Evolutionary conservation across 31 red algal genomes (phyloP).

Genomic region (Bonnemaisonia californica): DNA sequence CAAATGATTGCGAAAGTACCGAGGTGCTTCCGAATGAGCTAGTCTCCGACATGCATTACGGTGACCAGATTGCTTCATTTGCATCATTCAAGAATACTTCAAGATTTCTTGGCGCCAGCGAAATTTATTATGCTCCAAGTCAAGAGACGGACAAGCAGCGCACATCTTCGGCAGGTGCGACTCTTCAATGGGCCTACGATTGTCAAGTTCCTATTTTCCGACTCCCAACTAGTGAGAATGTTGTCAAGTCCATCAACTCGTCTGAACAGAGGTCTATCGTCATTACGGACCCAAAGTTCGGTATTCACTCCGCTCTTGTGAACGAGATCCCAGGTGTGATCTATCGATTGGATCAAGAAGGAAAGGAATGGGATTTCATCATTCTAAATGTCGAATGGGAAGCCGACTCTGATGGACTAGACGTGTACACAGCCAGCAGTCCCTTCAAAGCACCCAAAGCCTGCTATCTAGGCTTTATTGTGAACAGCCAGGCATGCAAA

Average conservation of each 20-base stretch:
- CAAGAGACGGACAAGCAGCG: not conserved
- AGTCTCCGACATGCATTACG: conserved; percentile 39
- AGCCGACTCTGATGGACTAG: conserved; percentile 37
- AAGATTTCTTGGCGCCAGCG: conserved; percentile 54
- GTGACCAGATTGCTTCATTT: conserved; percentile 44
- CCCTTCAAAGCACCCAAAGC: conserved; percentile 54
- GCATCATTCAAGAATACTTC: conserved; percentile 41
- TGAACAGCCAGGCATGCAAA: conserved; percentile 22
- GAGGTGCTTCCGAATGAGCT: not conserved
- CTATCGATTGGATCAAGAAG: conserved; percentile 55
- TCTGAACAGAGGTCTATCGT: conserved; percentile 34
- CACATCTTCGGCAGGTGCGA: conserved; percentile 1
- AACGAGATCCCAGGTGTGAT: conserved; percentile 59
- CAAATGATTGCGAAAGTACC: not conserved
- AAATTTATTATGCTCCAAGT: conserved; percentile 30
- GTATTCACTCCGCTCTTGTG: conserved; percentile 17
- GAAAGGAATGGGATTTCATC: conserved; percentile 55
- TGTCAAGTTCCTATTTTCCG: conserved; percentile 66
- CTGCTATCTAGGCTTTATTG: conserved; percentile 59
- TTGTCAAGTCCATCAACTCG: conserved; percentile 9
- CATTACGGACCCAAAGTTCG: conserved; percentile 55
- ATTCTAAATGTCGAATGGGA: conserved; percentile 70
- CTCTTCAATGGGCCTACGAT: conserved; percentile 67
- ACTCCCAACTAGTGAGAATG: conserved; percentile 1
- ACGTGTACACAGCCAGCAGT: conserved; percentile 31